A percentile compares a stretch with the other conserved stretches of the same genome.
These are phyloP conservation scores for Lupinus albus DNA, from an alignment of 306 rosid species.

Conservation along the genomic window DNA sequence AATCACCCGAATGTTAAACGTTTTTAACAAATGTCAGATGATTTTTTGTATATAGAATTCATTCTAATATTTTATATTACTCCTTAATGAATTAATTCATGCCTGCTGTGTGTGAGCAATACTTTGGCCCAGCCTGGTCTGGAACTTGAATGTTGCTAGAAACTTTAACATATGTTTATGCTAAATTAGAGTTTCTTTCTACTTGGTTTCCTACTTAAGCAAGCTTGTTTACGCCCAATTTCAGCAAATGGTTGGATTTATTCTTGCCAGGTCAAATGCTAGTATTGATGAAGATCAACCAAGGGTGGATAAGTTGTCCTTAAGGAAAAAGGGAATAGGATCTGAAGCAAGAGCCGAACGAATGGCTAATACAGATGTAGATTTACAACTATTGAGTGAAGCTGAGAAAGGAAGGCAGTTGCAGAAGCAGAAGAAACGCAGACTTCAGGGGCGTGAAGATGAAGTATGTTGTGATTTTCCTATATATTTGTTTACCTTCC, in stretches of 20 bases:
- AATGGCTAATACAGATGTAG: conserved; percentile 75
- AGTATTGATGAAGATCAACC: conserved; percentile 62
- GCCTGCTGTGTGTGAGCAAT: conserved; percentile 23
- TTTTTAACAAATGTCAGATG: not conserved
- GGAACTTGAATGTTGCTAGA: conserved; percentile 18
- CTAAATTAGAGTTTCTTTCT: not conserved
- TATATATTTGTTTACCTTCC: not conserved
- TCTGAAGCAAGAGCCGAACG: conserved; percentile 84
- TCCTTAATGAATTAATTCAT: conserved; percentile 13
- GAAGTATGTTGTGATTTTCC: conserved; percentile 58
- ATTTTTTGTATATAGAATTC: conserved; percentile 2
- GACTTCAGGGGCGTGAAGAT: conserved; percentile 88
- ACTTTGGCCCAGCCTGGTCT: not conserved
- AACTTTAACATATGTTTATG: not conserved
- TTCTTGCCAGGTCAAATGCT: conserved; percentile 54
- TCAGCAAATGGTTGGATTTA: conserved; percentile 29
- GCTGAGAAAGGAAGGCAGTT: conserved; percentile 83
- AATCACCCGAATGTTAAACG: not conserved
- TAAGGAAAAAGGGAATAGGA: conserved; percentile 85
- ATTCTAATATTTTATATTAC: not conserved
- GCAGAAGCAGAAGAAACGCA: conserved; percentile 86
- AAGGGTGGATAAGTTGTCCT: conserved; percentile 64
- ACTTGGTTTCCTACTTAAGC: conserved; percentile 23
- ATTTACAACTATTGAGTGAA: conserved; percentile 75
- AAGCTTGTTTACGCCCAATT: conserved; percentile 30